These are phyloP conservation scores for Lasiodiplodia hormozganensis DNA, from an alignment of 2,329 filamentous ascomycete species.

Conservation along the genomic window DNA sequence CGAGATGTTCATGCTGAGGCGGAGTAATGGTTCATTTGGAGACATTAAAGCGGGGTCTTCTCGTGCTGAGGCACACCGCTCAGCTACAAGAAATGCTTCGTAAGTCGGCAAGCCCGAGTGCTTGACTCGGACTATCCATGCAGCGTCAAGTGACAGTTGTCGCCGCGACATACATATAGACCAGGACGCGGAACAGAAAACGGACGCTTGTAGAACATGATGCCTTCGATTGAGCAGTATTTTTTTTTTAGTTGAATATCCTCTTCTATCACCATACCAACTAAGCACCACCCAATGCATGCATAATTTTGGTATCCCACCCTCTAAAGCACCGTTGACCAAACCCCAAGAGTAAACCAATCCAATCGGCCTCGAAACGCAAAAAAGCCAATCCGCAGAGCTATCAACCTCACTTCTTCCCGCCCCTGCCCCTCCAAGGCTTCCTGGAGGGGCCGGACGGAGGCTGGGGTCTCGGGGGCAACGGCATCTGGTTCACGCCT, in stretches of 20 bases:
- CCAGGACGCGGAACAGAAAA: not conserved
- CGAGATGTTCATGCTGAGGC: slow-evolving; percentile 2
- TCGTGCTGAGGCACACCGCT: slow-evolving; percentile 13
- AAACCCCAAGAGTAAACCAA: not conserved
- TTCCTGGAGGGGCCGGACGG: not conserved
- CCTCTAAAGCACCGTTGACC: not conserved
- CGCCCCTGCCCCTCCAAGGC: not conserved
- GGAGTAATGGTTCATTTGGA: not conserved
- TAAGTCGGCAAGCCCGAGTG: not conserved
- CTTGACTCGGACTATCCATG: not conserved
- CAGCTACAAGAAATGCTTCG: slow-evolving; percentile 7
- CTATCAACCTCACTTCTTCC: slow-evolving; percentile 2
- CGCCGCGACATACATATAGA: not conserved
- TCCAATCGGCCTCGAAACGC: not conserved
- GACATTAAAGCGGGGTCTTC: slow-evolving; percentile 6
- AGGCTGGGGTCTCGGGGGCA: not conserved
- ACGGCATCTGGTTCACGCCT: slow-evolving; percentile 7
- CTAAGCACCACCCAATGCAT: not conserved
- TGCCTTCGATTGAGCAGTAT: not conserved
- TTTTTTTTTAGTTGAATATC: not conserved
- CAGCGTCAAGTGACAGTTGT: not conserved
- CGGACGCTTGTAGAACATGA: not conserved
- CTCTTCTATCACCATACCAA: not conserved
- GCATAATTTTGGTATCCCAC: not conserved
- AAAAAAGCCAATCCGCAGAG: not conserved